Conservation (phyloP, 257 asterid species). For the Voacanga thouarsii region DNA sequence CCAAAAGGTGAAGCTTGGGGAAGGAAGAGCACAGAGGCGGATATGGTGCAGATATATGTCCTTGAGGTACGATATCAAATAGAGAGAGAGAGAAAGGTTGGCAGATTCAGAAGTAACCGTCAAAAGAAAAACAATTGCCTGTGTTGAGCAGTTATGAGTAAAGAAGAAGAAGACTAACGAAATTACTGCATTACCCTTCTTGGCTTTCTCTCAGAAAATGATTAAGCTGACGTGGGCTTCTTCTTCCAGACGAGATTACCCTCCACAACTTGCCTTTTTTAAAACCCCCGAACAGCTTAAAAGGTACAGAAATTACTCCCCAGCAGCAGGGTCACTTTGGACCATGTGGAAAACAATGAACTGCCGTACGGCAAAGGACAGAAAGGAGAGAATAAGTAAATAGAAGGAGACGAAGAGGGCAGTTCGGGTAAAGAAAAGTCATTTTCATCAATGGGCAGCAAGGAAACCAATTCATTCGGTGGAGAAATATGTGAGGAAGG, state of each 20-base stretch:
- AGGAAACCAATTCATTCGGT: slow-evolving; percentile 53
- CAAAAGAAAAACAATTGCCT: slow-evolving; percentile 41
- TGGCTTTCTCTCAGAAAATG: slow-evolving; percentile 8
- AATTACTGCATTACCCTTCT: slow-evolving; percentile 36
- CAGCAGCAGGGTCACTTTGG: slow-evolving; percentile 4
- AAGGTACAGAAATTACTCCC: not conserved
- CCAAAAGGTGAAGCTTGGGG: not conserved
- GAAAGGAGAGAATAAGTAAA: slow-evolving; percentile 8
- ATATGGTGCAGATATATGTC: slow-evolving; percentile 5
- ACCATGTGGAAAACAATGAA: not conserved
- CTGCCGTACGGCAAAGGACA: slow-evolving; percentile 29
- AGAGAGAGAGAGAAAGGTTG: slow-evolving; percentile 1
- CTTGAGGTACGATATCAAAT: not conserved
- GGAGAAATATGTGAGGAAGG: slow-evolving; percentile 87
- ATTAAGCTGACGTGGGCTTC: slow-evolving; percentile 2
- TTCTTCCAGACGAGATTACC: not conserved
- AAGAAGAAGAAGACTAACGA: slow-evolving; percentile 31
- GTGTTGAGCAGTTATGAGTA: slow-evolving; percentile 34
- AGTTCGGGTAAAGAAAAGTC: slow-evolving; percentile 21
- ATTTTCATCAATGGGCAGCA: slow-evolving; percentile 14
- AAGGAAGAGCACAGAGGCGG: slow-evolving; percentile 5
- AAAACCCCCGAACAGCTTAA: not conserved
- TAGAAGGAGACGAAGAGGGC: slow-evolving; percentile 33
- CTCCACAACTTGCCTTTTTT: not conserved
- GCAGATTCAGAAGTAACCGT: slow-evolving; percentile 37